Percentiles rank a stretch among this genome's conserved stretches.
These are phyloP conservation scores for Pholiota molesta DNA, from an alignment of 768 basidiomycete genomes.

Conservation along the genomic window DNA sequence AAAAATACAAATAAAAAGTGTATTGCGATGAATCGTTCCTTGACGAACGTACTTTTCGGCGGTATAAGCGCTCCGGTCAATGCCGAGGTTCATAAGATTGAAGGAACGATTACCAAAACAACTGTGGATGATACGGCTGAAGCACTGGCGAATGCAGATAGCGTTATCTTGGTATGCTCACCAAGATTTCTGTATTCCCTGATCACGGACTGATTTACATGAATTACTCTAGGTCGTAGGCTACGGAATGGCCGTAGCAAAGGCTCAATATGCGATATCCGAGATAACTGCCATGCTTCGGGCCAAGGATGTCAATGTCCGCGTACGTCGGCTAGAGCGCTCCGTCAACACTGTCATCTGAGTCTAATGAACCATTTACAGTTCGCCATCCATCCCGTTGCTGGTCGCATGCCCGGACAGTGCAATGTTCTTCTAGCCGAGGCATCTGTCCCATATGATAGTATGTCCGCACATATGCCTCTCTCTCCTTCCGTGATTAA, in stretches of 20 bases:
- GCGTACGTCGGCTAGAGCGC: conserved; percentile 36
- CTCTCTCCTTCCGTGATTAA: neutral
- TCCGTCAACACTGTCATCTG: conserved; percentile 2
- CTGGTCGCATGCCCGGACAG: conserved; percentile 92
- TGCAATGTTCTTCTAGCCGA: conserved; percentile 92
- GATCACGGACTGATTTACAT: conserved; percentile 1
- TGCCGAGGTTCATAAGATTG: conserved; percentile 71
- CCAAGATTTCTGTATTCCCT: neutral
- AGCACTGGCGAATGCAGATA: conserved; percentile 76
- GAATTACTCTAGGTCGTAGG: conserved; percentile 61
- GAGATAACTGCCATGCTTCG: conserved; percentile 78
- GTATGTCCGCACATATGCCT: conserved; percentile 40
- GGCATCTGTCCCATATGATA: conserved; percentile 89
- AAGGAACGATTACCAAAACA: conserved; percentile 79
- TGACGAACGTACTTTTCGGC: conserved; percentile 86
- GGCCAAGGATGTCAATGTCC: conserved; percentile 75
- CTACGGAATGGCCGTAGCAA: conserved; percentile 93
- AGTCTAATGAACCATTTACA: conserved; percentile 17
- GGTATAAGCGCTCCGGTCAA: conserved; percentile 68
- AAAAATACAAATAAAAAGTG: no score
- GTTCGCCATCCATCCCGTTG: conserved; percentile 89
- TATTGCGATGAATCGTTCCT: conserved; percentile 89
- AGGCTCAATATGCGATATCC: conserved; percentile 79
- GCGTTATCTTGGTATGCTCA: conserved; percentile 70
- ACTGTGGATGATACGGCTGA: conserved; percentile 83